A percentile compares a stretch with the other conserved stretches of the same genome.
These are phyloP conservation scores for Yamadazyma aaseri DNA, from an alignment of 1,139 yeast species.

Conservation along the genomic window DNA sequence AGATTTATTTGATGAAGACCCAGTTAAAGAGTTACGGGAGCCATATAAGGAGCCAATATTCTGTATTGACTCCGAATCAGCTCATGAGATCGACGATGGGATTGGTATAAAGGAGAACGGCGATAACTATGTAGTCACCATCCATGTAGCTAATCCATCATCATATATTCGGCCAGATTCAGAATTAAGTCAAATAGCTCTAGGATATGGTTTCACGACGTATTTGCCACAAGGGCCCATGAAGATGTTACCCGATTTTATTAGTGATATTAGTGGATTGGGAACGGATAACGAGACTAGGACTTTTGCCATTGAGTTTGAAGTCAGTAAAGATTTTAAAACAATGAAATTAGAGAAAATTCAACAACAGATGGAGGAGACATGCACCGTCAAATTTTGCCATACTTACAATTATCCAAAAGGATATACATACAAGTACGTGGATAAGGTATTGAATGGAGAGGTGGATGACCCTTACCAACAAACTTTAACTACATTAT, in stretches of 20 bases:
- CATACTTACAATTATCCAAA: slow-evolving; percentile 31
- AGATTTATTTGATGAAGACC: slow-evolving; percentile 37
- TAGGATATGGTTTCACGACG: slow-evolving; percentile 61
- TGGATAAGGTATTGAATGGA: slow-evolving; percentile 28
- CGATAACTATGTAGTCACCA: slow-evolving; percentile 45
- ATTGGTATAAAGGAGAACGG: slow-evolving; percentile 52
- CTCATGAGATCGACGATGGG: slow-evolving; percentile 95
- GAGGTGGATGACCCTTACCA: slow-evolving; percentile 18
- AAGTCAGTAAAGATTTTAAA: slow-evolving; percentile 22
- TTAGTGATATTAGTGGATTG: slow-evolving; percentile 56
- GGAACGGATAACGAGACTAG: slow-evolving; percentile 48
- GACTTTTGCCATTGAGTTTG: slow-evolving; percentile 34
- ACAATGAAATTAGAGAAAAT: slow-evolving; percentile 1
- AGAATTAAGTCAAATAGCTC: slow-evolving; percentile 57
- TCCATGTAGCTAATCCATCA: slow-evolving; percentile 89
- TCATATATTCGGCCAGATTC: slow-evolving; percentile 54
- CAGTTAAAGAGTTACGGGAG: slow-evolving; percentile 28
- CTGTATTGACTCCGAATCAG: slow-evolving; percentile 79
- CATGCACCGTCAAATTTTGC: slow-evolving; percentile 22
- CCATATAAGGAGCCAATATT: slow-evolving; percentile 56
- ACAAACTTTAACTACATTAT: slow-evolving; percentile 28
- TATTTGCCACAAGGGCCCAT: slow-evolving; percentile 69
- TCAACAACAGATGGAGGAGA: slow-evolving; percentile 18
- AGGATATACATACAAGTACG: slow-evolving; percentile 38
- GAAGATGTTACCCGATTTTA: slow-evolving; percentile 66